phyloP scores from a whole-genome alignment of 352 stramenopile species.

The Phytophthora capsici region DNA sequence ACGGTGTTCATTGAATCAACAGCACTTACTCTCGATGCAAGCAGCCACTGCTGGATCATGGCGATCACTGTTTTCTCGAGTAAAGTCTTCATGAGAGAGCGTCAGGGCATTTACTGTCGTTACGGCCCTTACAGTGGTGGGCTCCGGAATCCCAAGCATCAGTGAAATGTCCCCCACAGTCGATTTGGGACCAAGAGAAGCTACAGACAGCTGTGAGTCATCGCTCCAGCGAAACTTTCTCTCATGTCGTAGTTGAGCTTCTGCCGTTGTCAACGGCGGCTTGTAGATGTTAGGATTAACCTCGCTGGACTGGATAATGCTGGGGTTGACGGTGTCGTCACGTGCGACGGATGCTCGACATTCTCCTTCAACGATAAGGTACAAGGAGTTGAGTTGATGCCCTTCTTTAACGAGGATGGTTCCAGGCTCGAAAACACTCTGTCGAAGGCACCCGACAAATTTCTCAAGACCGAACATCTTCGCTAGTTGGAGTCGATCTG shows the following conservation, averaged over 20 bases:
- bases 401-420: conserved; percentile 37
- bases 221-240: conserved; percentile 37
- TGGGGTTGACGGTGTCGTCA: conserved; percentile 9
- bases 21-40: conserved; percentile 33
- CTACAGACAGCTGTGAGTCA: conserved; percentile 35
- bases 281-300: conserved; percentile 5
- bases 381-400: conserved; percentile 32
- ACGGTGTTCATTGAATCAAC: neutral
- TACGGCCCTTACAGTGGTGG: conserved; percentile 41
- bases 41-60: conserved; percentile 34
- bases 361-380: conserved; percentile 49
- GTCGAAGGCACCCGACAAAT: conserved; percentile 45
- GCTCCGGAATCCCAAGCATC: conserved; percentile 39
- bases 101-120: conserved; percentile 44
- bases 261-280: conserved; percentile 21
- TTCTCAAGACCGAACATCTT: conserved; percentile 43
- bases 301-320: conserved; percentile 4
- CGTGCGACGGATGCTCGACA: conserved; percentile 42
- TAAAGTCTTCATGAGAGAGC: conserved; percentile 45
- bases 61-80: conserved; percentile 47
- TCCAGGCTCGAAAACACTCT: conserved; percentile 42
- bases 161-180: conserved; percentile 49
- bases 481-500: conserved; percentile 43
- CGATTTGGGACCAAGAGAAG: conserved; percentile 47
- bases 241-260: conserved; percentile 33